Evolutionary conservation across 331 rosid species (phyloP), one percentile per base, ranked within the genome.

Genomic region (Quercus tomentella): DNA sequence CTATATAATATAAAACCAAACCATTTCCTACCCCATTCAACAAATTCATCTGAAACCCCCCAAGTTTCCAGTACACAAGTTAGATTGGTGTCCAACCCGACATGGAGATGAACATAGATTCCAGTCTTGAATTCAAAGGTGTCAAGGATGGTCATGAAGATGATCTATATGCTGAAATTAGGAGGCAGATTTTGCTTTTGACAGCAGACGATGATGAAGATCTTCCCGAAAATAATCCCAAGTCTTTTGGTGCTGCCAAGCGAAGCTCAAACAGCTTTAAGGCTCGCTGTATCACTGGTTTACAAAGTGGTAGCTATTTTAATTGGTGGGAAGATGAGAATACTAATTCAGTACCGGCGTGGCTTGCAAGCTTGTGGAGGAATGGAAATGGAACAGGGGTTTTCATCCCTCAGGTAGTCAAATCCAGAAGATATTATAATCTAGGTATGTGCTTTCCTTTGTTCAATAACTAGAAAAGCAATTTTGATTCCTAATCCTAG

Each of bases 131-230:
- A 61, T 74, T 77, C 33, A 89, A 87, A 77, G 76, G 80, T 54
- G 82, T 55, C 23, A 70, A 84, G 70, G 58, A 51, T 3, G 74
- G 76, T 9, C 90, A 88, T 7, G 88, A 84, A 11, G 91, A 87
- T 79, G 68, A 76, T 37, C 85, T 86, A 74, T 89, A 77, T 21
- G 88, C 88, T 4, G 93, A 91, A 72, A 91, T 91, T 55, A 86
- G 82, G 75, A 86, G 84, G 70, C 90, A 85, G 87, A 86, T 89
- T 91, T 77, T 91, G 82, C 72, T 73, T 1, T 77, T 91, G 73
- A 91, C 91, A 18, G 72, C 86, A 0, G 91, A 87, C 66, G 81
- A 84, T 15, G 72, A 79, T 21, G 82, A 82, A 30, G 88, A 83
- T 43, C 76, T 82, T 18, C 72, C 66, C 0, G 82, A 86, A 82